A percentile compares a stretch with the other conserved stretches of the same genome.
phyloP scores from a whole-genome alignment of 2,329 filamentous ascomycete genomes.

The Paraphaeosphaeria minitans region DNA sequence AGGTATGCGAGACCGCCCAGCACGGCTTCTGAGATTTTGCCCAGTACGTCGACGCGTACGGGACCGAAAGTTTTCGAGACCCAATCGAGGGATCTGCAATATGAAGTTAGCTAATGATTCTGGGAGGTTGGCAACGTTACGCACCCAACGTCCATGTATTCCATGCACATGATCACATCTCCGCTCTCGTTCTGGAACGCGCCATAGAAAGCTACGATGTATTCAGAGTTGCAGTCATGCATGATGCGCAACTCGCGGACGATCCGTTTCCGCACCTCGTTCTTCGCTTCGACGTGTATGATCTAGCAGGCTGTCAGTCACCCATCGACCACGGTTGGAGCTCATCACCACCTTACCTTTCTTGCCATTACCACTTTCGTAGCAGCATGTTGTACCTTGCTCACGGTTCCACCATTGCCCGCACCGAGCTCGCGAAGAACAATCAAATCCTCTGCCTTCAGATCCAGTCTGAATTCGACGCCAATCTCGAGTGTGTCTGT shows the following conservation, averaged over 20 bases:
- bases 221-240: slow-evolving; percentile 95
- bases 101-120: slow-evolving; percentile 20
- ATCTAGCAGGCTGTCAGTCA: slow-evolving; percentile 62
- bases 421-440: slow-evolving; percentile 93
- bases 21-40: slow-evolving; percentile 96
- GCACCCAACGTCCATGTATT: slow-evolving; percentile 99
- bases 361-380: slow-evolving; percentile 97
- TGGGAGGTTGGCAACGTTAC: slow-evolving; percentile 42
- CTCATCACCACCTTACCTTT: slow-evolving; percentile 68
- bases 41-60: slow-evolving; percentile 91
- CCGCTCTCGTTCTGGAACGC: slow-evolving; percentile 96
- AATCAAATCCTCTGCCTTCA: slow-evolving; percentile 89
- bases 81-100: slow-evolving; percentile 79
- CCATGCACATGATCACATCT: slow-evolving; percentile 99
- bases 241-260: slow-evolving; percentile 97
- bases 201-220: slow-evolving; percentile 97
- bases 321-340: neutral
- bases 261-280: slow-evolving; percentile 94
- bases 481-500: slow-evolving; percentile 88
- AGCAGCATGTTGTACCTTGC: slow-evolving; percentile 93
- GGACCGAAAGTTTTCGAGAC: slow-evolving; percentile 95
- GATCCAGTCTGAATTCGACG: slow-evolving; percentile 92
- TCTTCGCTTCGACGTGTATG: slow-evolving; percentile 97
- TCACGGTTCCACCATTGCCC: slow-evolving; percentile 96
- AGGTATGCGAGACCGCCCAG: slow-evolving; percentile 93